Base-by-base conservation (phyloP, 805 yeast species). In the Metschnikowia cubensis region DNA sequence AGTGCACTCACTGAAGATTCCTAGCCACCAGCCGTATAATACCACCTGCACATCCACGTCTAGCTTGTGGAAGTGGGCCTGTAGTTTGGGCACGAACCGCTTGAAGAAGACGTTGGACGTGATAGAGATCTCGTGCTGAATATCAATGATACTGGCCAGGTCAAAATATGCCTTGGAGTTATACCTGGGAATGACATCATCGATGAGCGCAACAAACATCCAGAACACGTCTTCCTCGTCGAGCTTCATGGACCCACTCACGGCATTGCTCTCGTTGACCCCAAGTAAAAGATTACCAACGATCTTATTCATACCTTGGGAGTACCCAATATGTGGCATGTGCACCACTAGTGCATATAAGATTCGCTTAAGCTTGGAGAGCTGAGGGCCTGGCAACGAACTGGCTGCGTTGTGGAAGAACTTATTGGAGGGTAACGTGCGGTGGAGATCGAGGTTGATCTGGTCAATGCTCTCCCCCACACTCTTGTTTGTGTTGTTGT, bases 261-360 rank as follows among this genome's bases (percentile, higher is more conserved):
- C 14, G 10, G 45, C 45, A 21, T 55, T 51, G 36, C 59, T 54
- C 37, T 56, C 59, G 39, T 48, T 52, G 42, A 64, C 71, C 0
- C 75, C 73, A 20, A 81, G 58, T 11, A 81, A 59, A 8, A 81
- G 52, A 42, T 75, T 77, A 0, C 82, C 85, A 10, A 75, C 77
- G n/a, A 81, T 75, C 55, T 80, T 74, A 58, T 81, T 81, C 85
- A 81, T 75, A 1, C 85, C 85, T 56, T 81, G 85, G 47, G 81
- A 76, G 59, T 81, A 81, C 0, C 85, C 85, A 39, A 80, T 66
- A 0, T 67, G 67, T 0, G 79, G 76, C 51, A 73, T 71, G 51
- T 77, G 70, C 6, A 73, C 67, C 17, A 75, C 72, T 54, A 75
- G 80, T 0, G 84, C 83, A 35, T 74, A 70, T 44, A 81, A 62